phyloP scores from a whole-genome alignment of 768 basidiomycete genomes.

The Tricholomella constricta region DNA sequence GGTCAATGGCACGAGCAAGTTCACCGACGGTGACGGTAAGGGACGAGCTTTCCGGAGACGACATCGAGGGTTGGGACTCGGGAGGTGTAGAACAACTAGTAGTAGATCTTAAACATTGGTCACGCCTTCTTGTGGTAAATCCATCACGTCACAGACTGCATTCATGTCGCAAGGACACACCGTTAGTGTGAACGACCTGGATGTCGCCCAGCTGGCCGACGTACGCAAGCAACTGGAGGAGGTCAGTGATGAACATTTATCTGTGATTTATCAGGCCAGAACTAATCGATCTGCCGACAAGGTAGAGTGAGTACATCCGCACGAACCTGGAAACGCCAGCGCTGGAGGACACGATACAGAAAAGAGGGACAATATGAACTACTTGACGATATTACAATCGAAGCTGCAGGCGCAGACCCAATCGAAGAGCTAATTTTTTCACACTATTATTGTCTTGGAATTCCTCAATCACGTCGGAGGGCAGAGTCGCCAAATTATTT shows the following conservation, averaged over 20 bases:
- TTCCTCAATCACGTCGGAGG: background rate
- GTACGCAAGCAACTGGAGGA: constrained; percentile 93
- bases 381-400: constrained; percentile 72
- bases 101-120: no score
- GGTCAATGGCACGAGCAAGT: no score
- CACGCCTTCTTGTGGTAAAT: no score
- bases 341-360: constrained; percentile 85
- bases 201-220: constrained; percentile 83
- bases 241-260: constrained; percentile 41
- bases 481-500: background rate
- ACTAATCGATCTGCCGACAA: constrained; percentile 49
- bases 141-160: no score
- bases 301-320: constrained; percentile 77
- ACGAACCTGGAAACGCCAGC: constrained; percentile 83
- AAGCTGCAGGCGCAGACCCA: constrained; percentile 44
- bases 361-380: constrained; percentile 90
- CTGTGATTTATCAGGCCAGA: background rate
- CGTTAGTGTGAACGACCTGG: constrained; percentile 80
- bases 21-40: no score
- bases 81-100: no score
- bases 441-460: background rate
- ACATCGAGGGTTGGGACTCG: no score
- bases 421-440: constrained; percentile 4
- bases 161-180: constrained; percentile 61
- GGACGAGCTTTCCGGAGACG: no score